These are phyloP conservation scores for Populus alba DNA, from an alignment of 345 rosid species.

Conservation along the genomic window DNA sequence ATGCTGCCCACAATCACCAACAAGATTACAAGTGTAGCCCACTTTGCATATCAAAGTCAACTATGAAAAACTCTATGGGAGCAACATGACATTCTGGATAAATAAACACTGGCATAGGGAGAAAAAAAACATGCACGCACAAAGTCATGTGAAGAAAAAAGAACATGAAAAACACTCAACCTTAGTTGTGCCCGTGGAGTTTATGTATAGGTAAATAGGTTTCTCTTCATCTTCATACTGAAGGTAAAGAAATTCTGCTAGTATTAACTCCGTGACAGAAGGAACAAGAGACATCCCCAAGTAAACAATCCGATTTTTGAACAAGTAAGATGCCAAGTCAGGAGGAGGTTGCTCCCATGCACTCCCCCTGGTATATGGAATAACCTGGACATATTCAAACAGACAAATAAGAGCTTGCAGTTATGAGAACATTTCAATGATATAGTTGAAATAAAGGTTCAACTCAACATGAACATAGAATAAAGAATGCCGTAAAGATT, in stretches of 20 bases:
- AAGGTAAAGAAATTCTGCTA: conserved; percentile 90
- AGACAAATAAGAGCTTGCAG: not conserved
- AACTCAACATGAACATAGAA: no score
- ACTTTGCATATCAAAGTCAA: no score
- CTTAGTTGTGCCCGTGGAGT: conserved; percentile 93
- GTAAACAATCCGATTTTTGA: conserved; percentile 79
- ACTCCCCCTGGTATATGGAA: conserved; percentile 69
- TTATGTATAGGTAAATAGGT: conserved; percentile 88
- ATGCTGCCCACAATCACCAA: not conserved
- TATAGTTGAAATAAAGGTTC: no score
- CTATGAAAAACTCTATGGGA: no score
- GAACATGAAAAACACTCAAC: conserved; percentile 28
- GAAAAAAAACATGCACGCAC: not conserved
- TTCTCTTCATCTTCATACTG: conserved; percentile 72
- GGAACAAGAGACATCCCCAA: conserved; percentile 97
- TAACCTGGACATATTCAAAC: conserved; percentile 46
- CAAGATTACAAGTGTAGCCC: not conserved
- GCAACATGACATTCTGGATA: no score
- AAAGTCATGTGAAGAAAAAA: conserved; percentile 5
- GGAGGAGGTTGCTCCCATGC: conserved; percentile 94
- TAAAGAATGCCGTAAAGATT: no score
- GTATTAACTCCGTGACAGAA: conserved; percentile 74
- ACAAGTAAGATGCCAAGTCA: conserved; percentile 79
- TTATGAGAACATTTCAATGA: no score
- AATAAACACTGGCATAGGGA: not conserved